phyloP scores from a whole-genome alignment of 2,329 filamentous ascomycete species.

The Claviceps pazoutovae region DNA sequence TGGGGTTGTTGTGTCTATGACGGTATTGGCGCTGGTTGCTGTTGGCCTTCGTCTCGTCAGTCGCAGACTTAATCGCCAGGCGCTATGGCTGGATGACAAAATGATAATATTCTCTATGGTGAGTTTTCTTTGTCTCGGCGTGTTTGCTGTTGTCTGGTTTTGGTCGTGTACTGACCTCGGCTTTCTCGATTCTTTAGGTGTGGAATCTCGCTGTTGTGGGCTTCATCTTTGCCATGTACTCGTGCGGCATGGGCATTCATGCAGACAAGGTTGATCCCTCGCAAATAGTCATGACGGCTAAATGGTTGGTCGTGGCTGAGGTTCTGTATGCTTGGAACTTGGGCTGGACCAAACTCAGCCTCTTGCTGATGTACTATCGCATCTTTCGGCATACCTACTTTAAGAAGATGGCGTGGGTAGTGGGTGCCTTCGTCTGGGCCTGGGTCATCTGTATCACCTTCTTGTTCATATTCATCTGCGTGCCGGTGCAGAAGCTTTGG shows the following conservation, averaged over 20 bases:
- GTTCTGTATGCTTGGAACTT: slow-evolving; percentile 34
- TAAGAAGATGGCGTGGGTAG: slow-evolving; percentile 24
- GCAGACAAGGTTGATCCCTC: slow-evolving; percentile 22
- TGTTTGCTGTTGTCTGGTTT: background rate
- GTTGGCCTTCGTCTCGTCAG: slow-evolving; percentile 26
- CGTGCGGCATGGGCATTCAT: slow-evolving; percentile 32
- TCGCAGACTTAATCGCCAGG: slow-evolving; percentile 25
- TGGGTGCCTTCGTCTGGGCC: slow-evolving; percentile 28
- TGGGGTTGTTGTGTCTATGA: slow-evolving; percentile 24
- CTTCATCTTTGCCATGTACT: slow-evolving; percentile 34
- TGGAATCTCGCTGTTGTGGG: slow-evolving; percentile 30
- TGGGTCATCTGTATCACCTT: slow-evolving; percentile 35
- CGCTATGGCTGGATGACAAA: slow-evolving; percentile 35
- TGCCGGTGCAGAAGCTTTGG: slow-evolving; percentile 35
- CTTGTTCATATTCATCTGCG: slow-evolving; percentile 38
- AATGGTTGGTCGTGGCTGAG: slow-evolving; percentile 33
- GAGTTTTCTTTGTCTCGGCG: slow-evolving; percentile 1
- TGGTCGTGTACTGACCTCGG: background rate
- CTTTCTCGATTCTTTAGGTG: slow-evolving; percentile 10
- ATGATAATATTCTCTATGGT: slow-evolving; percentile 35
- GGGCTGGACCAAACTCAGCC: slow-evolving; percentile 34
- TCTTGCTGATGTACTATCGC: slow-evolving; percentile 38
- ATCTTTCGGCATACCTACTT: slow-evolving; percentile 33
- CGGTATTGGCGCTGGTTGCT: slow-evolving; percentile 23
- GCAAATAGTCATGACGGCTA: slow-evolving; percentile 29